Evolutionary conservation across 371 early-diverging fungal genomes (phyloP), one percentile per base, ranked within the genome.

Genomic region (Haplosporangium sp.): DNA sequence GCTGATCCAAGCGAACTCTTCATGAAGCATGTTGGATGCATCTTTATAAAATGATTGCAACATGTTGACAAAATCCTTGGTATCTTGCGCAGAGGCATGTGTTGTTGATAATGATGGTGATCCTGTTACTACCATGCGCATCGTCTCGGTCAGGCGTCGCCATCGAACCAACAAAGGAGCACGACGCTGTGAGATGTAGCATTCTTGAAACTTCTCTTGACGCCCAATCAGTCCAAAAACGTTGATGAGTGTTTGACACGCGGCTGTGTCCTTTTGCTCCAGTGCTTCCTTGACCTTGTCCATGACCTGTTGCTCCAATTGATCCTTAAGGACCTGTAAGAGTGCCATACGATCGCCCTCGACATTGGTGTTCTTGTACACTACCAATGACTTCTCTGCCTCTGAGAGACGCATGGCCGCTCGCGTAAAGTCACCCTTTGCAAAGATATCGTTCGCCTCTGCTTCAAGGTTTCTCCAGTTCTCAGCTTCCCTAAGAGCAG

Each of bases 401-500:
- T 88, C 93, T 21, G 85, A 83, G 42, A 94, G 80, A 40, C 91
- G 75, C 9, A 61, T 58, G 1, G 89, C 89, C 2, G 91, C 93
- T 29, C 83, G 84, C 40, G 83, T 84, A 77, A 84, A 89, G 66
- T 92, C 93, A 1, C 84, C 74, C 0, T 83, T 81, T 5, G 85
- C 87, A 55, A 94, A 83, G 5, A 91, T 82, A 1, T 83, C 84
- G 23, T 86, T 86, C 36, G 92, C 89, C 69, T 94, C 93, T 0
- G 86, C 75, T 41, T 90, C 86, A 51, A 94, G 84, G 50, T 91
- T 90, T 37, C 82, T 87, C 94, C 94, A 94, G 73, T 88, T 92
- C 61, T 94, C 93, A 0, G 93, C 90, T 62, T 93, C 92, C 42
- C 86, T 83, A 8, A 93, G 81, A 0, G 88, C 83, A 52, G 74